A percentile compares a stretch with the other conserved stretches of the same genome.
These are phyloP conservation scores for Zychaea mexicana DNA, from an alignment of 371 early-diverging fungal species.

Conservation along the genomic window DNA sequence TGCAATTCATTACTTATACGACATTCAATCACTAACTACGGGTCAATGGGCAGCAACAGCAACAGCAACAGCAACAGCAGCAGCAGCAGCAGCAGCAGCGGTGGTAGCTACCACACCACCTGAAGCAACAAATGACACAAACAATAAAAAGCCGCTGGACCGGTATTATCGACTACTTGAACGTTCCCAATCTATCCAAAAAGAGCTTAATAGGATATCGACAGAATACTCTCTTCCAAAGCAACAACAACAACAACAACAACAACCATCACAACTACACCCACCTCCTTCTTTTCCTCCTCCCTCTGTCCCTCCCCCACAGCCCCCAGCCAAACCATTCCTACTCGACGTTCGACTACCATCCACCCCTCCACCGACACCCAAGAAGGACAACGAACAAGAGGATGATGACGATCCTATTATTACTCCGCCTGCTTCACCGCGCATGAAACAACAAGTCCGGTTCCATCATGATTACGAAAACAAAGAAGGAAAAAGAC, in stretches of 20 bases:
- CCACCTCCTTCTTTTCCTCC: constrained; percentile 19
- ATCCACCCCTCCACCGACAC: constrained; percentile 6
- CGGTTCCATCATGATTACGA: not conserved
- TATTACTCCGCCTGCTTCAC: constrained; percentile 16
- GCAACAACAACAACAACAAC: not conserved
- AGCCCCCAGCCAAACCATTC: not conserved
- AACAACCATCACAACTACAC: constrained; percentile 9
- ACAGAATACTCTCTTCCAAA: constrained; percentile 6
- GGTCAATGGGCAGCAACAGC: no score
- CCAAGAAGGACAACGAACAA: not conserved
- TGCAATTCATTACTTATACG: no score
- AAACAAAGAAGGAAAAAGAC: not conserved
- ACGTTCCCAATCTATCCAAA: constrained; percentile 16
- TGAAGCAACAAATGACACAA: no score
- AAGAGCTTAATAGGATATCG: constrained; percentile 10
- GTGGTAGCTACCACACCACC: no score
- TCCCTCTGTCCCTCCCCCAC: not conserved
- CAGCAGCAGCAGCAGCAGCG: not conserved
- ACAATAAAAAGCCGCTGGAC: constrained; percentile 9
- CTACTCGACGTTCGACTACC: not conserved
- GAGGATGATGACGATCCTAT: not conserved
- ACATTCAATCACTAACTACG: no score
- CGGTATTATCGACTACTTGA: constrained; percentile 20
- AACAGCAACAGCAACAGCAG: no score
- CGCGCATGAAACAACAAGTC: constrained; percentile 1